Base-by-base conservation (phyloP, 1,284 basidiomycete species). In the Ceratobasidium sp. region DNA sequence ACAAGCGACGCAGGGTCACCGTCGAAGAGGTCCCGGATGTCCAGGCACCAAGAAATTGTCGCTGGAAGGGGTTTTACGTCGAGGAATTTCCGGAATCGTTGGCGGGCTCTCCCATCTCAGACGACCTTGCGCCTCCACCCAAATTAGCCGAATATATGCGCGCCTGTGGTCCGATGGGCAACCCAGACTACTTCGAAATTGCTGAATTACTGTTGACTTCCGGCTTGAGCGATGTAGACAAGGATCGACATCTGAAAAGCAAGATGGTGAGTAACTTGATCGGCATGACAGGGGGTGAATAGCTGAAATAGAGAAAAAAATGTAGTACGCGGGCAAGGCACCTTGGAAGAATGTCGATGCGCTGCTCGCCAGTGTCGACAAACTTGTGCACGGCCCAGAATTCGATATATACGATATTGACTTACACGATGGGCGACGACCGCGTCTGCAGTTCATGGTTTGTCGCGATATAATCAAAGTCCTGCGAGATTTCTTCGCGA, bases 61-160 rank as follows among this genome's bases (percentile, higher is more conserved):
- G n/a, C n/a, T n/a, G n/a, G n/a, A n/a, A n/a, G n/a, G n/a, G n/a
- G n/a, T n/a, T 36, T 5, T 64, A 41, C 39, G 33, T 68, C n/a
- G 64, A 68, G 23, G 11, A 33, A 1, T 68, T 49, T 21, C 41
- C 33, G 5, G 27, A 47, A 14, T 23, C 44, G 9, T 27, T 56
- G 19, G 64, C 53, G 5, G 54, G 64, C 8, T 6, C 52, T 7
- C 64, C 64, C 5, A 50, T 68, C 8, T 36, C 46, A 25, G 41
- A 56, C 42, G 7, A 21, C 2, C n/a, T 56, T 2, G 36, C 29
- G 2, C 33, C 23, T 8, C 42, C 62, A 36, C 13, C 33, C 13
- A 41, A 67, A 19, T 42, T 67, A 9, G 19, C 21, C 5, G 27
- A 50, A 16, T 67, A 67, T 41, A 56, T 67, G 41, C 25, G 39